A percentile compares a stretch with the other conserved stretches of the same genome.
phyloP scores from a whole-genome alignment of 2,329 filamentous ascomycete genomes.

The Fusarium setosum region DNA sequence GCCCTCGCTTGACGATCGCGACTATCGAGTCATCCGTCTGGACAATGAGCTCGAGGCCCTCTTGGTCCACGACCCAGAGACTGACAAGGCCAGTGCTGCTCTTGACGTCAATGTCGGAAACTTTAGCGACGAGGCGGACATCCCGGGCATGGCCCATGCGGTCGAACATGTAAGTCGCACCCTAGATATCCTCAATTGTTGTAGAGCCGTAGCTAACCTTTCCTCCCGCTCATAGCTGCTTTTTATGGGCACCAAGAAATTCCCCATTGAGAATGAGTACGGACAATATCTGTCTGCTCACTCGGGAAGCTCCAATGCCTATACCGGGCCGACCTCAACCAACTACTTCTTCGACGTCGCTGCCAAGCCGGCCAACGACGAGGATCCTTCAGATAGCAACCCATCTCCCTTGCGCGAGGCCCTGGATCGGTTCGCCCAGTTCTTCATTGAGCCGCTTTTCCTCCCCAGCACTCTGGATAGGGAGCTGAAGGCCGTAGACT shows the following conservation, averaged over 20 bases:
- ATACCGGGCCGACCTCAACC: conserved; percentile 91
- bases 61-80: conserved; percentile 92
- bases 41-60: conserved; percentile 90
- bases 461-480: conserved; percentile 86
- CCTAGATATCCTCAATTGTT: conserved; percentile 1
- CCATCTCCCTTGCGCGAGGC: conserved; percentile 78
- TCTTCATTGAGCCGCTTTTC: conserved; percentile 91
- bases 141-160: conserved; percentile 95
- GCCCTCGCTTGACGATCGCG: conserved; percentile 84
- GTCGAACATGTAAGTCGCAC: conserved; percentile 79
- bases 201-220: conserved; percentile 18
- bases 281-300: conserved; percentile 91
- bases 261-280: conserved; percentile 95
- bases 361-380: conserved; percentile 75
- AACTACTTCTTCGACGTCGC: conserved; percentile 99
- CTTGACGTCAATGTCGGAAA: conserved; percentile 97
- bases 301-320: conserved; percentile 94
- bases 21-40: conserved; percentile 88
- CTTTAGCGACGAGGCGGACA: conserved; percentile 90
- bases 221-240: conserved; percentile 66
- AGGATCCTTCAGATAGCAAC: conserved; percentile 65
- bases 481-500: conserved; percentile 90
- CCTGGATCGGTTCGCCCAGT: conserved; percentile 91
- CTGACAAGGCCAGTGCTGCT: conserved; percentile 95
- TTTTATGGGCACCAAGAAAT: conserved; percentile 99